Percentiles rank a stretch among this genome's conserved stretches.
Evolutionary conservation across 78 protist species (phyloP).

Genomic region (Dictyostelium brefeldianum): DNA sequence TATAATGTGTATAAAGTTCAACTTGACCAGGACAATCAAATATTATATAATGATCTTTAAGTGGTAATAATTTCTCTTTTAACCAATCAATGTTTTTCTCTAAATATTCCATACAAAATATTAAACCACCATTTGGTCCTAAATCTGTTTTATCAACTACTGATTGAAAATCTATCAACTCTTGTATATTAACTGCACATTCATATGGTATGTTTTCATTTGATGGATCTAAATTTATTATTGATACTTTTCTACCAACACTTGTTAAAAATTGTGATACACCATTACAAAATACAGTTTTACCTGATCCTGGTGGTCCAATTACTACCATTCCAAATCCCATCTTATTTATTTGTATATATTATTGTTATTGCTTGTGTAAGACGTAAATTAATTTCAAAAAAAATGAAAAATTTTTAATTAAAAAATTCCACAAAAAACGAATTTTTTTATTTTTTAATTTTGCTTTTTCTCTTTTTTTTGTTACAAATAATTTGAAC

Average conservation of each 20-base stretch:
- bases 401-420: too few relatives aligned
- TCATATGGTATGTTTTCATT: slow-evolving; percentile 93
- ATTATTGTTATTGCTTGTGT: neutral
- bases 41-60: slow-evolving; percentile 83
- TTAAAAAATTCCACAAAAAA: too few relatives aligned
- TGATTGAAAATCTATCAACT: slow-evolving; percentile 80
- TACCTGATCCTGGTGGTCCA: slow-evolving; percentile 99
- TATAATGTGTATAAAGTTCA: slow-evolving; percentile 97
- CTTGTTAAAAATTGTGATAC: slow-evolving; percentile 84
- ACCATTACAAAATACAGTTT: slow-evolving; percentile 97
- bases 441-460: too few relatives aligned
- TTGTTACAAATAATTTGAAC: too few relatives aligned
- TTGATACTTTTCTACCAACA: slow-evolving; percentile 52
- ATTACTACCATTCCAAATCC: slow-evolving; percentile 94
- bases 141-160: slow-evolving; percentile 88
- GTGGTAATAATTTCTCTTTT: slow-evolving; percentile 66
- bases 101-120: slow-evolving; percentile 94
- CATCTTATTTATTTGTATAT: slow-evolving; percentile 54
- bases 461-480: too few relatives aligned
- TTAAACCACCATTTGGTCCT: slow-evolving; percentile 98
- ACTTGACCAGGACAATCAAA: slow-evolving; percentile 99
- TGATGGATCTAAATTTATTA: slow-evolving; percentile 98
- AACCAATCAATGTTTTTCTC: slow-evolving; percentile 96
- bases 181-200: slow-evolving; percentile 86
- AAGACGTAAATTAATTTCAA: too few relatives aligned